phyloP scores from a whole-genome alignment of 768 basidiomycete species.

The Termitomyces sp. region DNA sequence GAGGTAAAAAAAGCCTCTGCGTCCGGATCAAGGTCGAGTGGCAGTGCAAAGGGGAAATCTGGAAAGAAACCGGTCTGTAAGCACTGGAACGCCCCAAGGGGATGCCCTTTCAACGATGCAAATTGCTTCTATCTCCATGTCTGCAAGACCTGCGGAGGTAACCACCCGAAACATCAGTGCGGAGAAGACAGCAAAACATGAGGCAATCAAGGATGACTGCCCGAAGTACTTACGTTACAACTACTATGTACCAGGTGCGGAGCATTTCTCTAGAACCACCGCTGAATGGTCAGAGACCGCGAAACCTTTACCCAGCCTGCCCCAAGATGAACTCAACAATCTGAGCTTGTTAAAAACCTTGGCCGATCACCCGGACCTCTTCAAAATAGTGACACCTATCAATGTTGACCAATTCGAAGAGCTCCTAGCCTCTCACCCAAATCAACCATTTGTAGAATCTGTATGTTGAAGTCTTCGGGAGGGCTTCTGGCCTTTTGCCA shows the following conservation, averaged over 20 bases:
- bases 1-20: background rate
- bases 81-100: slow-evolving; percentile 18
- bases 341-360: background rate
- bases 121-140: slow-evolving; percentile 21
- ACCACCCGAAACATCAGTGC: slow-evolving; percentile 1
- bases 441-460: background rate
- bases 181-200: background rate
- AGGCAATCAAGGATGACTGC: background rate
- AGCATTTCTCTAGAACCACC: background rate
- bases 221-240: slow-evolving; percentile 8
- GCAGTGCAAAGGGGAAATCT: background rate
- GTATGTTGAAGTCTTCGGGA: too few species aligned
- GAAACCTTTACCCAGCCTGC: background rate
- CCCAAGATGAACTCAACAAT: background rate
- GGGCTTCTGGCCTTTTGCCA: too few species aligned
- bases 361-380: background rate
- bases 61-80: slow-evolving; percentile 10
- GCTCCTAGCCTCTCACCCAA: background rate
- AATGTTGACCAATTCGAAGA: background rate
- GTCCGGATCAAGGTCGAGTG: background rate
- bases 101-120: slow-evolving; percentile 8
- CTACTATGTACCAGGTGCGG: background rate
- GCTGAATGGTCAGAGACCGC: slow-evolving; percentile 11
- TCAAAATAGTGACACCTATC: background rate
- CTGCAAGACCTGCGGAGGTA: slow-evolving; percentile 15